Evolutionary conservation across 1,284 basidiomycete genomes (phyloP).

Genomic region (Jaminaea rosea): DNA sequence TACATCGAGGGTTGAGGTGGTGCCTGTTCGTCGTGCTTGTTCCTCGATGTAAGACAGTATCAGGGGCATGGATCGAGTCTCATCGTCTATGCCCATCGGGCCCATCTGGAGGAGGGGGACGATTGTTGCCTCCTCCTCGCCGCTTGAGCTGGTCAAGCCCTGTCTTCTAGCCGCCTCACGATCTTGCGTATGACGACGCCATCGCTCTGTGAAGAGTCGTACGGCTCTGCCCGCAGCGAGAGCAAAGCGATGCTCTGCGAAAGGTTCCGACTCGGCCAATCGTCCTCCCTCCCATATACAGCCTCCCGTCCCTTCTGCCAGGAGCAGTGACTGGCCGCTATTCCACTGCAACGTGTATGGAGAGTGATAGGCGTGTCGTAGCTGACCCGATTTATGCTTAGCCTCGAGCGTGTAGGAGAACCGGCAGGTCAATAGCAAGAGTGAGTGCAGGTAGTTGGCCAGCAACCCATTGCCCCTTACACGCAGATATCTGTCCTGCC

Average conservation of each 20-base stretch:
- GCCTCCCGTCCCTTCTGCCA: constrained; percentile 12
- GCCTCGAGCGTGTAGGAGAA: constrained; percentile 59
- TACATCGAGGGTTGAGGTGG: constrained; percentile 21
- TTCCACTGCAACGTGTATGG: constrained; percentile 31
- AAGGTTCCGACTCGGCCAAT: not conserved
- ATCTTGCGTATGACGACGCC: not conserved
- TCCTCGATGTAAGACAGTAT: constrained; percentile 10
- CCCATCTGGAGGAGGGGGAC: constrained; percentile 49
- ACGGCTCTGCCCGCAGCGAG: not conserved
- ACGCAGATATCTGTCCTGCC: constrained; percentile 86
- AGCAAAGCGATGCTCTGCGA: not conserved
- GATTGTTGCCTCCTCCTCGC: constrained; percentile 13
- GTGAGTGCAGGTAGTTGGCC: constrained; percentile 72
- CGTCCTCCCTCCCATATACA: not conserved
- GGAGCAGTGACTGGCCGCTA: constrained; percentile 17
- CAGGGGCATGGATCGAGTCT: constrained; percentile 41
- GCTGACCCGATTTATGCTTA: not conserved
- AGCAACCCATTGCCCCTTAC: constrained; percentile 60
- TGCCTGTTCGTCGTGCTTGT: too few relatives aligned
- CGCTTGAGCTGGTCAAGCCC: not conserved
- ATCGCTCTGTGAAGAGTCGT: not conserved
- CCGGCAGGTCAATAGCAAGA: constrained; percentile 61
- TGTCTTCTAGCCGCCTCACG: too few relatives aligned
- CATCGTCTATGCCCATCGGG: constrained; percentile 45
- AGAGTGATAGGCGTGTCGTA: constrained; percentile 4